phyloP scores from a whole-genome alignment of 345 rosid species.

The Salix koriyanagi region DNA sequence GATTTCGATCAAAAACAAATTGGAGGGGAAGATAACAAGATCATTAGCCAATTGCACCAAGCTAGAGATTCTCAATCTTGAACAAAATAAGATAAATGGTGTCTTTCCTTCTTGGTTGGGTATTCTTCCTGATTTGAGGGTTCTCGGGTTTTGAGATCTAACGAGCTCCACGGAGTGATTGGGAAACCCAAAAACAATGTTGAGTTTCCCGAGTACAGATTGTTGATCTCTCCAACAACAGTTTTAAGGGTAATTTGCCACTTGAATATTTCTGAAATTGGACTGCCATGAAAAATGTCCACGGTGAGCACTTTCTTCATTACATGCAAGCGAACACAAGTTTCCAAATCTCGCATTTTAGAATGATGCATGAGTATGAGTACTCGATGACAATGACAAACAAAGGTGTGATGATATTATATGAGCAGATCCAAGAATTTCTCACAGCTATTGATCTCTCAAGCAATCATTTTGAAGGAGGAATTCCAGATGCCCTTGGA shows the following conservation, averaged over 20 bases:
- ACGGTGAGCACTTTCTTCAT: no score
- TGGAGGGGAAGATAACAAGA: no score
- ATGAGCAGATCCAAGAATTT: not conserved
- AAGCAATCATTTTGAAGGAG: constrained; percentile 51
- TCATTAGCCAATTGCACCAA: not conserved
- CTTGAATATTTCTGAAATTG: not conserved
- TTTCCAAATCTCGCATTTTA: no score
- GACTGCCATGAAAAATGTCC: no score
- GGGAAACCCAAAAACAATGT: not conserved
- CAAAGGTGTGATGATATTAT: constrained; percentile 2
- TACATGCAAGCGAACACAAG: no score
- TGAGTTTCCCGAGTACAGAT: not conserved
- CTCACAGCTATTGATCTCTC: constrained; percentile 12
- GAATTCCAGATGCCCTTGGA: constrained; percentile 50
- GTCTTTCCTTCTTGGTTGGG: not conserved
- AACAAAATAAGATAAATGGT: not conserved
- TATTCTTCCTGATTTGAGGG: not conserved
- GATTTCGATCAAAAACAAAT: no score
- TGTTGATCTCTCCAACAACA: not conserved
- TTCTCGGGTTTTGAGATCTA: not conserved
- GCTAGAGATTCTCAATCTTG: constrained; percentile 4
- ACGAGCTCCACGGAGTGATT: not conserved
- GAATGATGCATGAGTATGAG: no score
- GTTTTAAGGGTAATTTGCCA: not conserved
- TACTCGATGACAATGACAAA: not conserved